Base-by-base conservation (phyloP, 139 green algal species). In the Chlamydomonas incerta region DNA sequence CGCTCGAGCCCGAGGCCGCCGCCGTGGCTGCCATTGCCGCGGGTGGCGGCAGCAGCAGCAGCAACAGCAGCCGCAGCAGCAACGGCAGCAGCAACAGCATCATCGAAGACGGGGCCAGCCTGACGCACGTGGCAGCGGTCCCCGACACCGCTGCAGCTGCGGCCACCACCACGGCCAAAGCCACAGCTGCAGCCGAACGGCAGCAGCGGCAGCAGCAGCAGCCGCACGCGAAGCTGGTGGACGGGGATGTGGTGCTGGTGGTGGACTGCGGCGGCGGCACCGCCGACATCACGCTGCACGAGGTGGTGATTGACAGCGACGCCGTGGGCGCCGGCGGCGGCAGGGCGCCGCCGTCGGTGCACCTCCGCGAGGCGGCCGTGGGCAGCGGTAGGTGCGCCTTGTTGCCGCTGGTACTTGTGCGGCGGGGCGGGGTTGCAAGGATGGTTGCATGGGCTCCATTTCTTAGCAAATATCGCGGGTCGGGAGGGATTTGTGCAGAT, bases 251-350 rank as follows among this genome's bases (percentile, higher is more conserved):
- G 52, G 18, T 86, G 50, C 80, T 86, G 52, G 80, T 86, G 52
- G 13, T 86, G 80, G 80, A 86, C 35, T 86, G 80, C 68, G 80
- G 80, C 34, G 80, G 80, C 34, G 80, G 80, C 60, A 86, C 80
- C 34, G 68, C 68, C 28, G 80, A 86, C 80, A 50, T 80, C 8
- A 80, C 80, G 17, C 60, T 86, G 80, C 80, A 86, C 52, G 23
- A 26, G 2, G 68, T 86, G 52, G 4, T 8, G 6, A 50, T 50
- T 50, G 41, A 50, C 41, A 8, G 6, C 41, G 41, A 50, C 6
- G 41, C 41, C 6, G 41, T 50, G 41, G 41, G 41, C 41, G 41
- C 41, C 41, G 41, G 41, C 41, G 41, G 41, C 41, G 41, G 37
- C 21, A 66, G 79, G 18, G 14, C 18, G 28, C 65, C 65, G 13